Evolutionary conservation across 2,329 filamentous ascomycete species (phyloP).

Genomic region (Diplodia scrobiculata): DNA sequence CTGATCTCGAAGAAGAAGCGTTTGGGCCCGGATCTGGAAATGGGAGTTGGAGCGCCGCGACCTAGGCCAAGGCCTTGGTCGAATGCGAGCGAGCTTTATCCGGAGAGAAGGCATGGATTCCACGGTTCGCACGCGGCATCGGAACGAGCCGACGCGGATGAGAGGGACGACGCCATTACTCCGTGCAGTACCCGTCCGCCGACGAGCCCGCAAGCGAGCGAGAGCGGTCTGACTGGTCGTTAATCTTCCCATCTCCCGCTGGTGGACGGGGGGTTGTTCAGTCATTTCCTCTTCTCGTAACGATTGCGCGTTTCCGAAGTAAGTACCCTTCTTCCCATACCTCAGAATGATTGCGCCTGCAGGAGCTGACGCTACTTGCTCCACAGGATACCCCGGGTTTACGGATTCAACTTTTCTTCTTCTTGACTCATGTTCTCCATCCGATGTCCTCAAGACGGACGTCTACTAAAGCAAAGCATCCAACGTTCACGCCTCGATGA

Average conservation of each 20-base stretch:
- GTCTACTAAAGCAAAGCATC: not conserved
- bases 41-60: not conserved
- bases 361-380: not conserved
- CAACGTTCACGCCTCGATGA: not conserved
- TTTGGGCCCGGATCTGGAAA: not conserved
- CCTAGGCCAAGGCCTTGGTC: no score
- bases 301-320: not conserved
- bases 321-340: not conserved
- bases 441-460: not conserved
- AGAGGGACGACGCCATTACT: conserved; percentile 13
- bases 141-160: not conserved
- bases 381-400: not conserved
- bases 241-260: not conserved
- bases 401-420: not conserved
- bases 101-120: not conserved
- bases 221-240: conserved; percentile 1
- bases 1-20: not conserved
- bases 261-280: not conserved
- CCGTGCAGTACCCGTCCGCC: not conserved
- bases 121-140: not conserved
- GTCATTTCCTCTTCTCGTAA: not conserved
- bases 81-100: not conserved
- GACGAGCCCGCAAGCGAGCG: conserved; percentile 5
- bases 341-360: not conserved
- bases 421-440: not conserved